Conservation (phyloP, 2,329 filamentous ascomycete species). For the Cladosporium phlei region DNA sequence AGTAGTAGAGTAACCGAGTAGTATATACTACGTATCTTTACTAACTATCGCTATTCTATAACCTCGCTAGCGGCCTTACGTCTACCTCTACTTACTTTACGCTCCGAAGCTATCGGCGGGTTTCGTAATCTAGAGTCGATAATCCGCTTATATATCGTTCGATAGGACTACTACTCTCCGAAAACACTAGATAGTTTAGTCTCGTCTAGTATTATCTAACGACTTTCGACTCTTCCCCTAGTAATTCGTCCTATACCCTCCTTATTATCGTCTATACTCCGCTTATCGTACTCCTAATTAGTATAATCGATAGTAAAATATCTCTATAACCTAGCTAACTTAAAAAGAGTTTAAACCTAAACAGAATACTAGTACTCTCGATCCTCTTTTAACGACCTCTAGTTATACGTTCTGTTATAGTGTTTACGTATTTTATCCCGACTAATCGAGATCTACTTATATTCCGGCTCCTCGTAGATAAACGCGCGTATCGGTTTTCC, state of each 20-base stretch:
- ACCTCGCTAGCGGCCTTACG: not conserved
- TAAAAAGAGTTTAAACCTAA: constrained; percentile 17
- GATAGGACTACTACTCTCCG: not conserved
- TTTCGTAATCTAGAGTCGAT: not conserved
- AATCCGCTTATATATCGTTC: not conserved
- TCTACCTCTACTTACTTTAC: not conserved
- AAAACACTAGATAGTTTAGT: not conserved
- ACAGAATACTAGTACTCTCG: constrained; percentile 4
- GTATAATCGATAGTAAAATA: constrained; percentile 12
- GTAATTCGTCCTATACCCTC: too few relatives aligned
- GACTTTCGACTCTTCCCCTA: too few relatives aligned
- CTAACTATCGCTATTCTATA: not conserved
- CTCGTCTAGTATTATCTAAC: not conserved
- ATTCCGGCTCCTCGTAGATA: not conserved
- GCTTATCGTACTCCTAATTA: not conserved
- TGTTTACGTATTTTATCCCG: not conserved
- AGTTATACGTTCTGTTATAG: not conserved
- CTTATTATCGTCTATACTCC: too few relatives aligned
- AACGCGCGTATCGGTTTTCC: not conserved
- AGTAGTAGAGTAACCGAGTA: not conserved
- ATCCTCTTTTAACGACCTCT: constrained; percentile 6
- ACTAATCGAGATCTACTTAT: not conserved
- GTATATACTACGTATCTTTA: not conserved
- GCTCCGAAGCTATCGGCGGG: not conserved
- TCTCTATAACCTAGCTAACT: too few relatives aligned